Evolutionary conservation across 192 early-diverging fungal species (phyloP).

Genomic region (Coemansia sp.): DNA sequence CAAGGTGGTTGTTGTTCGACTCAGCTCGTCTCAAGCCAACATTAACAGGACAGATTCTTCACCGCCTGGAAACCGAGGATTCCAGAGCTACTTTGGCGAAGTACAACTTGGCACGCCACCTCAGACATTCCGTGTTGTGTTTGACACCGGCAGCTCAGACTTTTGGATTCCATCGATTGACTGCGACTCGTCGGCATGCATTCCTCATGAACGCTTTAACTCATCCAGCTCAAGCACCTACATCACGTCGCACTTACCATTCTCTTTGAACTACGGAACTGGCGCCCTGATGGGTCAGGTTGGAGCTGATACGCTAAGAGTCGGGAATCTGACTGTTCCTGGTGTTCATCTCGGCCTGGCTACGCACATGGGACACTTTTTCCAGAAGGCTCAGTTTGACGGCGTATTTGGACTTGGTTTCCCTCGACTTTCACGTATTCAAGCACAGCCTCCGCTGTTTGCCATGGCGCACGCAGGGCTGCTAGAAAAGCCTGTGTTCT

Average conservation of each 20-base stretch:
- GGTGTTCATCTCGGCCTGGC: slow-evolving; percentile 52
- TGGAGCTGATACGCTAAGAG: slow-evolving; percentile 45
- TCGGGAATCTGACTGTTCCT: slow-evolving; percentile 45
- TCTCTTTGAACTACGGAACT: slow-evolving; percentile 55
- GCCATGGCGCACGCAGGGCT: slow-evolving; percentile 35
- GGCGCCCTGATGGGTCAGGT: slow-evolving; percentile 55
- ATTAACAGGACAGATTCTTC: slow-evolving; percentile 28
- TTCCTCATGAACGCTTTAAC: slow-evolving; percentile 49
- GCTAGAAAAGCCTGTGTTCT: slow-evolving; percentile 41
- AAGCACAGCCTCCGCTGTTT: slow-evolving; percentile 42
- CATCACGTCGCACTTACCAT: slow-evolving; percentile 35
- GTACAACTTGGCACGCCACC: slow-evolving; percentile 54
- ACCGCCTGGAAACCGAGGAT: slow-evolving; percentile 38
- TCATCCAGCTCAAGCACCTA: slow-evolving; percentile 45
- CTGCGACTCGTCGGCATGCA: slow-evolving; percentile 52
- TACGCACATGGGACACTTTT: slow-evolving; percentile 50
- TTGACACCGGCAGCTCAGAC: slow-evolving; percentile 61
- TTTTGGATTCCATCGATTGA: slow-evolving; percentile 57
- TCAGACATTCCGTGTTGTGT: slow-evolving; percentile 58
- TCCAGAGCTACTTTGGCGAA: slow-evolving; percentile 48
- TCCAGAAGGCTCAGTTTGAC: slow-evolving; percentile 53
- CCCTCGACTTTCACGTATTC: slow-evolving; percentile 46
- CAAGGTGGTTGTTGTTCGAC: slow-evolving; percentile 22
- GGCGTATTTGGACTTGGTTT: slow-evolving; percentile 61
- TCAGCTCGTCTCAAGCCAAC: slow-evolving; percentile 39